These are phyloP conservation scores for Boletus calvinii DNA, from an alignment of 1,284 basidiomycete genomes.

Conservation along the genomic window DNA sequence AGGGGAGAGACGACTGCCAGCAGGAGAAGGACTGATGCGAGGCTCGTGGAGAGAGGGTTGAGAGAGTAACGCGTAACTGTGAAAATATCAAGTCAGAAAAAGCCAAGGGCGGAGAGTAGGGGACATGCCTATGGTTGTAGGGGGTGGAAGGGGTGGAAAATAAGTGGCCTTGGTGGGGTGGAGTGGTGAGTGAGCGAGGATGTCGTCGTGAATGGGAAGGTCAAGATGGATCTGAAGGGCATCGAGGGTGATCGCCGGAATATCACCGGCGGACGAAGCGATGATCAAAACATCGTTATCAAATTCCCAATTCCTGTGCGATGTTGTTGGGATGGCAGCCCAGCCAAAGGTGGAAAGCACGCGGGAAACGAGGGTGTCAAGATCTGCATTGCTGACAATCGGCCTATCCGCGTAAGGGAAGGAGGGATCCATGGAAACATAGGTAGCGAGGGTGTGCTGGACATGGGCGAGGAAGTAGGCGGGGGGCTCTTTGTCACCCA, in stretches of 20 bases:
- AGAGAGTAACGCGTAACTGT: constrained; percentile 13
- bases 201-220: constrained; percentile 27
- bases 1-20: constrained; percentile 21
- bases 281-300: constrained; percentile 27
- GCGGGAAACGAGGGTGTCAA: constrained; percentile 27
- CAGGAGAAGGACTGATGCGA: constrained; percentile 22
- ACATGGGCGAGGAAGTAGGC: constrained; percentile 33
- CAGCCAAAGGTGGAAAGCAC: constrained; percentile 31
- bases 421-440: constrained; percentile 27
- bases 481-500: constrained; percentile 34
- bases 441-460: constrained; percentile 24
- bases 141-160: constrained; percentile 22
- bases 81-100: constrained; percentile 6
- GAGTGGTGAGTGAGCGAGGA: constrained; percentile 21
- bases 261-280: not conserved
- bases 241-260: constrained; percentile 13
- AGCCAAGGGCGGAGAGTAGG: not conserved
- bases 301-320: constrained; percentile 30
- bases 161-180: constrained; percentile 32
- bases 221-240: constrained; percentile 29
- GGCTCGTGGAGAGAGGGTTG: constrained; percentile 10
- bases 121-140: constrained; percentile 20
- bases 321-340: constrained; percentile 12
- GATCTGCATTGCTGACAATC: constrained; percentile 24
- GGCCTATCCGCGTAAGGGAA: constrained; percentile 26